Conservation (phyloP, 345 rosid genomes). For the Nephelium lappaceum region DNA sequence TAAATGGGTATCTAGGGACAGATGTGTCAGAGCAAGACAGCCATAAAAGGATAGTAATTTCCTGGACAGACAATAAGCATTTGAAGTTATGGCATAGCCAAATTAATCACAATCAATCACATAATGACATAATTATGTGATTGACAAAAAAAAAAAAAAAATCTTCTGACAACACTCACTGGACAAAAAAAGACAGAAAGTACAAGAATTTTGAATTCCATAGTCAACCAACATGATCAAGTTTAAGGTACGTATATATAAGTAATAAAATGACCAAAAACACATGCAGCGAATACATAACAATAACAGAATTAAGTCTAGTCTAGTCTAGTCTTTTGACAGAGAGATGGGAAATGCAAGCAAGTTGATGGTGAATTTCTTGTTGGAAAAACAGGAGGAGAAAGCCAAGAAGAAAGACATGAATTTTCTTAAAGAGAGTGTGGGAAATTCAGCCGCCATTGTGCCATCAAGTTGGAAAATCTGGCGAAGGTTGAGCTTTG, state of each 20-base stretch:
- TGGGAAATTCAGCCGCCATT: constrained; percentile 17
- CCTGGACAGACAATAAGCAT: background rate
- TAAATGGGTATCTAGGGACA: background rate
- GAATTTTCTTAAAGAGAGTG: constrained; percentile 18
- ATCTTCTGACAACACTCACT: no score
- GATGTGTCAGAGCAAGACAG: background rate
- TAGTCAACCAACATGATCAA: constrained; percentile 28
- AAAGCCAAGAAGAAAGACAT: constrained; percentile 29
- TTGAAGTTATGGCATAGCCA: background rate
- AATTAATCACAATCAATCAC: no score
- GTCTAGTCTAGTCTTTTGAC: background rate
- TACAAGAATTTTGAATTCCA: background rate
- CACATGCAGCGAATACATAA: background rate
- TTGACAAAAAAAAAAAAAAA: background rate
- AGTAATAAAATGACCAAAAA: background rate
- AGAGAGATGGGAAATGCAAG: constrained; percentile 58
- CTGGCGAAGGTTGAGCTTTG: constrained; percentile 64
- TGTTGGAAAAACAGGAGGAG: constrained; percentile 53
- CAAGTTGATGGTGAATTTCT: constrained; percentile 53
- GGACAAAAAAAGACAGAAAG: background rate
- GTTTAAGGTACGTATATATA: background rate
- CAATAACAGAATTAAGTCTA: background rate
- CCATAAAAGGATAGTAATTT: background rate
- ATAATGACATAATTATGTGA: no score
- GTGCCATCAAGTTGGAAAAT: constrained; percentile 27